phyloP scores from a whole-genome alignment of 202 grass and related monocot species.

The Eragrostis tef region DNA sequence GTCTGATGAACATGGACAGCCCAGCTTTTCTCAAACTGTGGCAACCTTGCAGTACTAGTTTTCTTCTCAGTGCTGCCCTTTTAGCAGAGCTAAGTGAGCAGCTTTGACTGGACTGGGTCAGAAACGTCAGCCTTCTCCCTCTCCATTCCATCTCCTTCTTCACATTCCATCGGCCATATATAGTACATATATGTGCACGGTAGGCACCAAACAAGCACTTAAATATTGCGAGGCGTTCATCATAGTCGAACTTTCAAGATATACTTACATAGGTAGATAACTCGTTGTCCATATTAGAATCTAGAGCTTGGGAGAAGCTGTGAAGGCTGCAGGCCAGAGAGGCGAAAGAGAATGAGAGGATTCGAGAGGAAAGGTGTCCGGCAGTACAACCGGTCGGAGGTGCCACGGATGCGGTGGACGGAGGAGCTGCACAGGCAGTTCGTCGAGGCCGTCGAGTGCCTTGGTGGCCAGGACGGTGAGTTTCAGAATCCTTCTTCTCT shows the following conservation, averaged over 20 bases:
- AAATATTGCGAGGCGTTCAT: constrained; percentile 27
- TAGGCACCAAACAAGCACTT: constrained; percentile 48
- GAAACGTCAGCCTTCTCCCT: constrained; percentile 46
- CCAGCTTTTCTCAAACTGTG: constrained; percentile 46
- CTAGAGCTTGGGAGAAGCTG: constrained; percentile 25
- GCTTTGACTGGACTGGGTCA: constrained; percentile 84
- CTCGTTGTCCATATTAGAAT: constrained; percentile 28
- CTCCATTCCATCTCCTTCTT: neutral
- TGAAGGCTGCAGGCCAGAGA: constrained; percentile 18
- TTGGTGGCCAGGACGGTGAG: constrained; percentile 77
- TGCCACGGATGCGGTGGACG: constrained; percentile 86
- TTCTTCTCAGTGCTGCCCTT: constrained; percentile 48
- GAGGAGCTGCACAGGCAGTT: constrained; percentile 88
- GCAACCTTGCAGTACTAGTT: constrained; percentile 32
- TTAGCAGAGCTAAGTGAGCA: constrained; percentile 51
- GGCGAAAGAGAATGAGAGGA: constrained; percentile 56
- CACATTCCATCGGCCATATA: constrained; percentile 54
- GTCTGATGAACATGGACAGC: constrained; percentile 44
- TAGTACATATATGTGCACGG: constrained; percentile 33
- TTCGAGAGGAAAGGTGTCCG: constrained; percentile 68
- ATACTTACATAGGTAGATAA: neutral
- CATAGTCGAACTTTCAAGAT: constrained; percentile 29
- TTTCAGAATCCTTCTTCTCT: neutral
- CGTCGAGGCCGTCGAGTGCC: constrained; percentile 68
- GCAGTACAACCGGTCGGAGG: constrained; percentile 83